Conservation (phyloP, 306 rosid species). For the Sechiopsis laciniata region DNA sequence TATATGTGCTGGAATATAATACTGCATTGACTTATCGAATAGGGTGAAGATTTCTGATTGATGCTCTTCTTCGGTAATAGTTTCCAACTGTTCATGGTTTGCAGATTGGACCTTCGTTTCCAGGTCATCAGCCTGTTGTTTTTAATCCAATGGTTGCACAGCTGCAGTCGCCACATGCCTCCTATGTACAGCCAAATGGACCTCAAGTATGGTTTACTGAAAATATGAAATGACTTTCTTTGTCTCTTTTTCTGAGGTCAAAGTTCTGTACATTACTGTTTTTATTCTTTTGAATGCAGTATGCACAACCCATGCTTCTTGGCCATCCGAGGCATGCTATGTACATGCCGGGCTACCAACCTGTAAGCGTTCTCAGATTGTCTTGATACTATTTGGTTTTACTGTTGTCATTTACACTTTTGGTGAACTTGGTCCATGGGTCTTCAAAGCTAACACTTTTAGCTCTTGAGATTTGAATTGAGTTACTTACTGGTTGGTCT, state of each 20-base stretch:
- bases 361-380: constrained; percentile 52
- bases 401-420: neutral
- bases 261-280: constrained; percentile 20
- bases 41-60: neutral
- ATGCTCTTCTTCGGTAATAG: neutral
- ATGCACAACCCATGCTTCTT: constrained; percentile 64
- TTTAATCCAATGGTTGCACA: constrained; percentile 69
- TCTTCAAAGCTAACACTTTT: neutral
- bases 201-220: constrained; percentile 62
- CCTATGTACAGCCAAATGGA: constrained; percentile 76
- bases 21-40: neutral
- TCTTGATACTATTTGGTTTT: neutral
- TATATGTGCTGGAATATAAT: constrained; percentile 7
- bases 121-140: constrained; percentile 65
- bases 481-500: neutral
- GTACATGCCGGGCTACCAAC: constrained; percentile 68
- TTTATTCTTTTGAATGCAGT: constrained; percentile 50
- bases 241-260: neutral
- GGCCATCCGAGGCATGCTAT: constrained; percentile 77
- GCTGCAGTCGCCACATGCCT: constrained; percentile 61
- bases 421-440: neutral
- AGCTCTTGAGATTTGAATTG: neutral
- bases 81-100: constrained; percentile 26
- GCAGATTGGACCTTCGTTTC: constrained; percentile 73
- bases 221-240: constrained; percentile 18